Percentiles rank a stretch among this genome's conserved stretches.
Conservation (phyloP, 805 yeast genomes). For the Hanseniaspora osmophila region DNA sequence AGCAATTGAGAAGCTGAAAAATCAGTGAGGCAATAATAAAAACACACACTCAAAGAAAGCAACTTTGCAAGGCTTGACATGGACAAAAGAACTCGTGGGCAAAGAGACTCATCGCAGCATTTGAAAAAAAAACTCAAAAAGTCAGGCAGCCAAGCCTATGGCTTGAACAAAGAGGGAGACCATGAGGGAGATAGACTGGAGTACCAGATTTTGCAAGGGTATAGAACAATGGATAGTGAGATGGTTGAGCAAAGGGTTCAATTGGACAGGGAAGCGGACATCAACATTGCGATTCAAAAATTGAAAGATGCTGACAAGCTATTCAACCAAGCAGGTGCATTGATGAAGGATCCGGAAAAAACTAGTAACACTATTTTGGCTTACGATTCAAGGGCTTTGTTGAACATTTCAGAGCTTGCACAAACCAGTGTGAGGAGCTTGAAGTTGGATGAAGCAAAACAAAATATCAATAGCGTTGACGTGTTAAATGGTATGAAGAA, state of each 20-base stretch:
- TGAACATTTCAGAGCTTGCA: slow-evolving; percentile 46
- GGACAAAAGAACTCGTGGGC: background rate
- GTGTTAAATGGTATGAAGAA: slow-evolving; percentile 27
- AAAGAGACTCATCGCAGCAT: background rate
- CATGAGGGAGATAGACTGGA: slow-evolving; percentile 9
- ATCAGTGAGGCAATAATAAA: background rate
- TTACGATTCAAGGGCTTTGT: slow-evolving; percentile 51
- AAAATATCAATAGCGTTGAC: slow-evolving; percentile 34
- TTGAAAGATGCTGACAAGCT: slow-evolving; percentile 33
- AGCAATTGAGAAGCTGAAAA: background rate
- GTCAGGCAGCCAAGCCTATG: background rate
- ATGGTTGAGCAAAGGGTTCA: slow-evolving; percentile 30
- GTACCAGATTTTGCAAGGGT: slow-evolving; percentile 20
- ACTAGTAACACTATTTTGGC: slow-evolving; percentile 32
- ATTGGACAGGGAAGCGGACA: slow-evolving; percentile 46
- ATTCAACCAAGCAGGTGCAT: slow-evolving; percentile 29
- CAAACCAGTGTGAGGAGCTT: slow-evolving; percentile 49
- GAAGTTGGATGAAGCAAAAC: slow-evolving; percentile 41
- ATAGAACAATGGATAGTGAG: slow-evolving; percentile 19
- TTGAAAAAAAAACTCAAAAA: background rate
- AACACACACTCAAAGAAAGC: too few relatives aligned
- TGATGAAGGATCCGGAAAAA: slow-evolving; percentile 8
- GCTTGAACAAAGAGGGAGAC: background rate
- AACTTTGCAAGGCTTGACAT: too few relatives aligned
- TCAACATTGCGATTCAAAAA: slow-evolving; percentile 31